phyloP scores from a whole-genome alignment of 768 basidiomycete species.

The Scleroderma citrinum region DNA sequence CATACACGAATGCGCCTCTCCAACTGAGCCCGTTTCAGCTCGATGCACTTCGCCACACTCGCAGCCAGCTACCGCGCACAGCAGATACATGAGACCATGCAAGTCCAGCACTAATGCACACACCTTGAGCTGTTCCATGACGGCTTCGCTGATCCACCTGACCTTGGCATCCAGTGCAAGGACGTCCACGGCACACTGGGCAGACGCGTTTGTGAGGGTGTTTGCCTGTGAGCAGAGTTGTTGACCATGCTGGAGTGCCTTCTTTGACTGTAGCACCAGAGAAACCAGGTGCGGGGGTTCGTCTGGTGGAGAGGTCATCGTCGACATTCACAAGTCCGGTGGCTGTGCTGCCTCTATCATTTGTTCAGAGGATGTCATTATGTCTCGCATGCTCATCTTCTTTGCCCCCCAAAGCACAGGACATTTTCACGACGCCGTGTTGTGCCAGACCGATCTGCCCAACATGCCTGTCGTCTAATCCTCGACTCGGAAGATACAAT shows the following conservation, averaged over 20 bases:
- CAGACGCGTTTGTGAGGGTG: constrained; percentile 55
- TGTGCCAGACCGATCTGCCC: constrained; percentile 63
- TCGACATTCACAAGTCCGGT: neutral
- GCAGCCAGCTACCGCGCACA: constrained; percentile 57
- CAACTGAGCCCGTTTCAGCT: constrained; percentile 60
- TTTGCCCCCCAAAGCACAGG: constrained; percentile 33
- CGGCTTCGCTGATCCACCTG: constrained; percentile 68
- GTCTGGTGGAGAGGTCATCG: constrained; percentile 12
- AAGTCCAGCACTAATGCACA: constrained; percentile 4
- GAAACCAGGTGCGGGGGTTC: constrained; percentile 64
- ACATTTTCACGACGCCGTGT: constrained; percentile 52
- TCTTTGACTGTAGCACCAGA: constrained; percentile 76
- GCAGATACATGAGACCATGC: neutral
- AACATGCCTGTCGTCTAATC: constrained; percentile 50
- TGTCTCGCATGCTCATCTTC: constrained; percentile 63
- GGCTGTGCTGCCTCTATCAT: neutral
- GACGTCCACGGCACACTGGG: constrained; percentile 62
- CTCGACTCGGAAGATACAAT: constrained; percentile 59
- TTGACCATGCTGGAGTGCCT: constrained; percentile 74
- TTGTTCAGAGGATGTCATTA: constrained; percentile 22
- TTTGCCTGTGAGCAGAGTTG: constrained; percentile 68
- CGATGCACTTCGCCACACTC: constrained; percentile 66
- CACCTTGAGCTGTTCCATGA: constrained; percentile 74
- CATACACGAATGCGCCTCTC: constrained; percentile 57
- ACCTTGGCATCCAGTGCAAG: constrained; percentile 77